Conservation (phyloP, 2,329 filamentous ascomycete genomes). For the Penicillium sp. region DNA sequence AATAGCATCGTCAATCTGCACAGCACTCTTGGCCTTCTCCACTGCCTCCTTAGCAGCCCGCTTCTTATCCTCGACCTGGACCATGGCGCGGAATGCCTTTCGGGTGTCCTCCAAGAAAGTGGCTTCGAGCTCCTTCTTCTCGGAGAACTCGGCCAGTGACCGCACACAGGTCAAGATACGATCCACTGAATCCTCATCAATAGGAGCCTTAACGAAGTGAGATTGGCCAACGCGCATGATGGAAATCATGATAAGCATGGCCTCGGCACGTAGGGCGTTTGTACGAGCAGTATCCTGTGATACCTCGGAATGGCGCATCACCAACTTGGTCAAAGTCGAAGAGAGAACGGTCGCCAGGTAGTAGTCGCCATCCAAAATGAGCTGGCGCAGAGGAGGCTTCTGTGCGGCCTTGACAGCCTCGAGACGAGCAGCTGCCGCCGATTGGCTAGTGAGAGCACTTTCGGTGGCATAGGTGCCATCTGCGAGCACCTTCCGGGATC, state of each 20-base stretch:
- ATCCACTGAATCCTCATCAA: conserved; percentile 98
- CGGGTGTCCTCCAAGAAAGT: conserved; percentile 94
- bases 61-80: conserved; percentile 96
- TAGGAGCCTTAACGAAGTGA: conserved; percentile 96
- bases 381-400: conserved; percentile 89
- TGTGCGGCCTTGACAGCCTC: conserved; percentile 96
- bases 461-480: conserved; percentile 98
- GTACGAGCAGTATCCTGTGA: conserved; percentile 81
- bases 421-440: conserved; percentile 81
- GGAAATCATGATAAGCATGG: conserved; percentile 99
- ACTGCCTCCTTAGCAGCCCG: conserved; percentile 89
- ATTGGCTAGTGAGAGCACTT: conserved; percentile 89
- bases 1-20: conserved; percentile 94
- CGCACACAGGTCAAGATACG: conserved; percentile 97
- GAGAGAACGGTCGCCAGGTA: conserved; percentile 94
- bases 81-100: conserved; percentile 95
- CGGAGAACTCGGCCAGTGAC: conserved; percentile 81
- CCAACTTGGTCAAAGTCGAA: conserved; percentile 91
- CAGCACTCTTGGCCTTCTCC: conserved; percentile 87
- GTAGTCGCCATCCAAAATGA: conserved; percentile 96
- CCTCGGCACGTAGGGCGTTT: conserved; percentile 90
- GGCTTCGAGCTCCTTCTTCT: conserved; percentile 85
- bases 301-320: conserved; percentile 95
- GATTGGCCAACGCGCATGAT: conserved; percentile 97
- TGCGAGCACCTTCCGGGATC: conserved; percentile 86